Conservation (phyloP, 306 rosid genomes). For the Prunus armeniaca region DNA sequence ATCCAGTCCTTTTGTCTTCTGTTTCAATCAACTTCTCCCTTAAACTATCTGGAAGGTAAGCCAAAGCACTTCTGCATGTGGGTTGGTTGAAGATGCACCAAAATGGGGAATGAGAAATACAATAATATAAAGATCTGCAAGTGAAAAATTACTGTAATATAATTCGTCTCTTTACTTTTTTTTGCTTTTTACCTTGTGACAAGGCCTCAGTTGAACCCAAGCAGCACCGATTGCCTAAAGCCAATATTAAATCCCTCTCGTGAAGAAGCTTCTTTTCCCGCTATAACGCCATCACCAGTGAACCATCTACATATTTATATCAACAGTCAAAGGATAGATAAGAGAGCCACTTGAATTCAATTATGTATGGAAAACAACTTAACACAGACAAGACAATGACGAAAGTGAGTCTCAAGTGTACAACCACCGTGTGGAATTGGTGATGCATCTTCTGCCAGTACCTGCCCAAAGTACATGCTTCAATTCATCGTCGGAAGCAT, state of each 20-base stretch:
- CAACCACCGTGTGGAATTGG: constrained; percentile 63
- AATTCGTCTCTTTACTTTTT: neutral
- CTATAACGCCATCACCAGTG: constrained; percentile 76
- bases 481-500: constrained; percentile 46
- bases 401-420: neutral
- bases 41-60: constrained; percentile 60
- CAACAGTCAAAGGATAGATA: neutral
- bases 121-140: neutral
- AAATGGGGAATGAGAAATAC: neutral
- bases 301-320: constrained; percentile 44
- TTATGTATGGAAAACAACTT: neutral
- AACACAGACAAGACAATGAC: constrained; percentile 2
- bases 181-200: constrained; percentile 86
- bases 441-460: constrained; percentile 76
- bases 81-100: neutral
- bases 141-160: neutral
- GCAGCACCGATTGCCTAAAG: constrained; percentile 60
- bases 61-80: constrained; percentile 46
- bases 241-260: constrained; percentile 86
- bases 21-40: constrained; percentile 54
- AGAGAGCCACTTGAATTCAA: neutral
- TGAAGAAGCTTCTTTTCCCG: constrained; percentile 76
- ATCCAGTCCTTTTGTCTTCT: constrained; percentile 47
- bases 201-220: constrained; percentile 69
- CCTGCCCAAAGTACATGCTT: constrained; percentile 49